phyloP scores from a whole-genome alignment of 768 basidiomycete genomes.

The Mycena galopus region DNA sequence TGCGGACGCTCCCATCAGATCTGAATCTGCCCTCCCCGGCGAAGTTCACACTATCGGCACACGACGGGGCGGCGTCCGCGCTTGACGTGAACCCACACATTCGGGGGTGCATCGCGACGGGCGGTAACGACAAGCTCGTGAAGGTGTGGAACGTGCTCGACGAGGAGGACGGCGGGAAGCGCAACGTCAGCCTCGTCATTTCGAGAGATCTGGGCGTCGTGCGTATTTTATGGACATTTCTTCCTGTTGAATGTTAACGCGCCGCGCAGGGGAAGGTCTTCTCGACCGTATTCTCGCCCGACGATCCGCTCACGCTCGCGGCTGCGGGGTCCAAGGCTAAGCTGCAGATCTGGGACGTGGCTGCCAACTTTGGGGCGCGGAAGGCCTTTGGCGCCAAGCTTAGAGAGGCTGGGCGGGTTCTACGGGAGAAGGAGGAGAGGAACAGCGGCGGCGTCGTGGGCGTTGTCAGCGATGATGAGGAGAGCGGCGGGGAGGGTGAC shows the following conservation, averaged over 20 bases:
- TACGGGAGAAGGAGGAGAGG: conserved; percentile 71
- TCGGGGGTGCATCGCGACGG: conserved; percentile 91
- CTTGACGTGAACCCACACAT: conserved; percentile 93
- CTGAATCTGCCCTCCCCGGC: conserved; percentile 74
- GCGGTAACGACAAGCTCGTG: conserved; percentile 94
- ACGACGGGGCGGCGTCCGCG: conserved; percentile 90
- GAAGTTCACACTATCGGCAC: conserved; percentile 92
- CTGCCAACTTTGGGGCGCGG: conserved; percentile 83
- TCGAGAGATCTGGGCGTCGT: conserved; percentile 94
- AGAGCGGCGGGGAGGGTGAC: conserved; percentile 56
- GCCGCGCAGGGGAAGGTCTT: conserved; percentile 92
- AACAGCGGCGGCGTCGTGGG: conserved; percentile 72
- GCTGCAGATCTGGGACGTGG: conserved; percentile 96
- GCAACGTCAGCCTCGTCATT: conserved; percentile 85
- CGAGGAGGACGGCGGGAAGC: conserved; percentile 75
- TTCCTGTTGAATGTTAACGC: conserved; percentile 12
- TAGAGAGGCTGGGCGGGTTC: conserved; percentile 72
- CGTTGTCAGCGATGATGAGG: conserved; percentile 78
- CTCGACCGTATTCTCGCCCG: conserved; percentile 91
- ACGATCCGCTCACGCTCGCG: conserved; percentile 93
- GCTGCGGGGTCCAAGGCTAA: conserved; percentile 96
- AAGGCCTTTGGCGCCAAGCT: conserved; percentile 88
- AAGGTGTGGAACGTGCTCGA: conserved; percentile 95
- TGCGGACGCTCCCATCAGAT: conserved; percentile 82
- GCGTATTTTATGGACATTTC: conserved; percentile 43